phyloP scores from a whole-genome alignment of 2,329 filamentous ascomycete species.

The Alternaria postmessia region DNA sequence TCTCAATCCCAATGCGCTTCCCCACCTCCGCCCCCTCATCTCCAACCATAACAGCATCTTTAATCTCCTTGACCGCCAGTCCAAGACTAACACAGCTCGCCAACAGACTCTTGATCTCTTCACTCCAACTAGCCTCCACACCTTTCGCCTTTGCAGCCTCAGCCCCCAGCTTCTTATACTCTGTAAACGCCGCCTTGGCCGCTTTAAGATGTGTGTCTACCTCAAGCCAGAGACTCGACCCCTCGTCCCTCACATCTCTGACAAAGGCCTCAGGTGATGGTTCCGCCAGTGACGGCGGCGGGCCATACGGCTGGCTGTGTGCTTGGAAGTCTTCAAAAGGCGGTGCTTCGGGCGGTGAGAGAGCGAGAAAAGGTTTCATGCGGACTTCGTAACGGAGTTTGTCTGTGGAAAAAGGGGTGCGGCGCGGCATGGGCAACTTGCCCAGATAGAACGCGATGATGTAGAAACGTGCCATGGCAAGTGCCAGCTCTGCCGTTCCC shows the following conservation, averaged over 20 bases:
- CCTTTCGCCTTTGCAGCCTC: slow-evolving; percentile 45
- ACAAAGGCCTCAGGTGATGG: slow-evolving; percentile 16
- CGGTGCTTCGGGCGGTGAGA: slow-evolving; percentile 73
- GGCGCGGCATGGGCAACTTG: slow-evolving; percentile 59
- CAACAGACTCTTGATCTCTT: slow-evolving; percentile 40
- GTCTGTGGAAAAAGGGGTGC: slow-evolving; percentile 71
- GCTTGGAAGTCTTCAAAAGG: slow-evolving; percentile 67
- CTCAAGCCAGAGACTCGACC: slow-evolving; percentile 31
- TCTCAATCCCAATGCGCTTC: slow-evolving; percentile 43
- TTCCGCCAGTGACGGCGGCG: slow-evolving; percentile 2
- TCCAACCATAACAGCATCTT: slow-evolving; percentile 2
- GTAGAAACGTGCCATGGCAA: slow-evolving; percentile 64
- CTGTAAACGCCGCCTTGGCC: slow-evolving; percentile 47
- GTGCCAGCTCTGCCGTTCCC: slow-evolving; percentile 38
- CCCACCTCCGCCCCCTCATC: neutral
- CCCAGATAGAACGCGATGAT: slow-evolving; percentile 67
- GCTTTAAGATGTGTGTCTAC: slow-evolving; percentile 40
- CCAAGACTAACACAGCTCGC: slow-evolving; percentile 47
- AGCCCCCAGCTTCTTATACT: slow-evolving; percentile 49
- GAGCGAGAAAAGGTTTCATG: slow-evolving; percentile 80
- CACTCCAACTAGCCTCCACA: slow-evolving; percentile 50
- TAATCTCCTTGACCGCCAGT: slow-evolving; percentile 39
- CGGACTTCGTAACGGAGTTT: slow-evolving; percentile 79
- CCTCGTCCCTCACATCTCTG: slow-evolving; percentile 14
- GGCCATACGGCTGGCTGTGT: slow-evolving; percentile 43